Conservation (phyloP, 2,329 filamentous ascomycete species). For the Coniochaeta sp. region DNA sequence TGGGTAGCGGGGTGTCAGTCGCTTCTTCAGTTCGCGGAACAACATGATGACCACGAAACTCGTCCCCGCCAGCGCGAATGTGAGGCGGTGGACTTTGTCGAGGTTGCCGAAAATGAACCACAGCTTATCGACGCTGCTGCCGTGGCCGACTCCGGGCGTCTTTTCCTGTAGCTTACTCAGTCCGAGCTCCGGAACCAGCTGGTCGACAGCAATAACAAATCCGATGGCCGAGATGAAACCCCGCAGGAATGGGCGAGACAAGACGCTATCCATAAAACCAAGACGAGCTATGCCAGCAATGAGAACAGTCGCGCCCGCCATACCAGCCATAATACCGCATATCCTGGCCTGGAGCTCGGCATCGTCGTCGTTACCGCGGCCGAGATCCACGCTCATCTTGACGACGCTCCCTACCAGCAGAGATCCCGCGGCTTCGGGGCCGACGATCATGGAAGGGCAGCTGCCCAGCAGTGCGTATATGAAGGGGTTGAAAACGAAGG, state of each 20-base stretch:
- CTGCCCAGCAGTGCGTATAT: conserved; percentile 88
- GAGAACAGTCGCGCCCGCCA: conserved; percentile 85
- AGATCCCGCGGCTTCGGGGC: conserved; percentile 89
- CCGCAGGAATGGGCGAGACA: conserved; percentile 84
- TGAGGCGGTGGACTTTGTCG: conserved; percentile 63
- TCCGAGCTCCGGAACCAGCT: conserved; percentile 85
- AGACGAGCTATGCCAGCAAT: conserved; percentile 76
- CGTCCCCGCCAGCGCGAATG: conserved; percentile 66
- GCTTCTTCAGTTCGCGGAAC: conserved; percentile 77
- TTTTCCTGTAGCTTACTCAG: conserved; percentile 60
- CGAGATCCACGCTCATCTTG: conserved; percentile 65
- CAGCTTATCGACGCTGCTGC: conserved; percentile 81
- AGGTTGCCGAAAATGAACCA: conserved; percentile 68
- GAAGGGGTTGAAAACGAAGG: conserved; percentile 87
- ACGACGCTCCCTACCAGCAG: conserved; percentile 84
- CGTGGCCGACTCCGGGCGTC: conserved; percentile 61
- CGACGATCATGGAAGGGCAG: conserved; percentile 88
- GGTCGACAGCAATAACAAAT: conserved; percentile 92
- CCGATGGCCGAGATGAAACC: conserved; percentile 98
- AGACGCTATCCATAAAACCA: conserved; percentile 88
- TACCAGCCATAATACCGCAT: conserved; percentile 79
- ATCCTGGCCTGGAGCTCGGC: conserved; percentile 67
- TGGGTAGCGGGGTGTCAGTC: conserved; percentile 71
- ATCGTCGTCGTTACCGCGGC: conserved; percentile 57
- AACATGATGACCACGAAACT: conserved; percentile 88